A percentile compares a stretch with the other conserved stretches of the same genome.
These are phyloP conservation scores for Asterionellopsis glacialis DNA, from an alignment of 108 stramenopile species.

Conservation along the genomic window DNA sequence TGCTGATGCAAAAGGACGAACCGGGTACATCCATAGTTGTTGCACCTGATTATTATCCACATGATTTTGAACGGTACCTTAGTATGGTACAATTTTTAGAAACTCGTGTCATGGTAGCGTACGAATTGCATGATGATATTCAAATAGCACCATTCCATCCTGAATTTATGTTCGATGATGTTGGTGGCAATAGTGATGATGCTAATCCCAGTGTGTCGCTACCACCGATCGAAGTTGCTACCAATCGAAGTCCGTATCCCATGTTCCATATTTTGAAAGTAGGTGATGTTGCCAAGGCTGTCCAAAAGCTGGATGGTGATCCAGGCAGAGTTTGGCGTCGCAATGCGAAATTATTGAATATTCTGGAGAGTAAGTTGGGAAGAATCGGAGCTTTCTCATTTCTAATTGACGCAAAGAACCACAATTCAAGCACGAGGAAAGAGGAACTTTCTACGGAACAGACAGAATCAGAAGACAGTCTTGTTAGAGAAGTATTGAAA, in stretches of 20 bases:
- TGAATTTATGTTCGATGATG: constrained; percentile 33
- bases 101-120: constrained; percentile 20
- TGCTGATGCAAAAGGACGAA: constrained; percentile 18
- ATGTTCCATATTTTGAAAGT: constrained; percentile 80
- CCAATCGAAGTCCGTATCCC: constrained; percentile 74
- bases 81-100: constrained; percentile 41
- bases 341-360: constrained; percentile 53
- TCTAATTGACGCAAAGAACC: too few species aligned
- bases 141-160: constrained; percentile 85
- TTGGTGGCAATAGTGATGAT: constrained; percentile 14
- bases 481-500: too few species aligned
- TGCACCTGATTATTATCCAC: constrained; percentile 63
- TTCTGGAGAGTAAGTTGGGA: constrained; percentile 47
- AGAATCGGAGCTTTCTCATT: background rate
- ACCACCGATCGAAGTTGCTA: constrained; percentile 27
- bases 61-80: constrained; percentile 51
- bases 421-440: too few species aligned
- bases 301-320: constrained; percentile 67
- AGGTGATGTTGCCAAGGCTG: constrained; percentile 61
- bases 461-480: too few species aligned
- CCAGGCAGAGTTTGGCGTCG: constrained; percentile 65
- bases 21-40: constrained; percentile 63
- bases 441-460: too few species aligned
- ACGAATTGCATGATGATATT: constrained; percentile 42
- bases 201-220: too few species aligned